A percentile compares a stretch with the other conserved stretches of the same genome.
These are phyloP conservation scores for Populus hybrid DNA, from an alignment of 441 rosid species.

Conservation along the genomic window DNA sequence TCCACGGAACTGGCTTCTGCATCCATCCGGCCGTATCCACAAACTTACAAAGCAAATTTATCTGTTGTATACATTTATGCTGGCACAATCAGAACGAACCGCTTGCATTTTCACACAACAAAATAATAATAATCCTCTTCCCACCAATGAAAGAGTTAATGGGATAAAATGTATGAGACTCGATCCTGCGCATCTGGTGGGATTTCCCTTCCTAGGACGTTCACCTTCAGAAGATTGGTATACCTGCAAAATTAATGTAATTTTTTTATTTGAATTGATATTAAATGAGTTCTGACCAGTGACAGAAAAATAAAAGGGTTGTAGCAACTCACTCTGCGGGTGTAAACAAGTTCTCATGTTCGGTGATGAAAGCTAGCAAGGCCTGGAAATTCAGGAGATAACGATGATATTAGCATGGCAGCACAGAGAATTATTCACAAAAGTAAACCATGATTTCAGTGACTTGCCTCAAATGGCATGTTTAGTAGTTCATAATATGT, in stretches of 20 bases:
- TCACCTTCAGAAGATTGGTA: conserved; percentile 57
- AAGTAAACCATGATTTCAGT: not conserved
- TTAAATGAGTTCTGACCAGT: not conserved
- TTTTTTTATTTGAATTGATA: not conserved
- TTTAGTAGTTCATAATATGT: conserved; percentile 86
- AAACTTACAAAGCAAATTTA: not conserved
- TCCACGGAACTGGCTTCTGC: conserved; percentile 14
- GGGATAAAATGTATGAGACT: conserved; percentile 55
- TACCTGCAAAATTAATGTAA: conserved; percentile 39
- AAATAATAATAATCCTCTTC: not conserved
- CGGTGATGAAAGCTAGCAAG: conserved; percentile 80
- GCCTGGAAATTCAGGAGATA: conserved; percentile 50
- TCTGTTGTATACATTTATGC: conserved; percentile 19
- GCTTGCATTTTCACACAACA: not conserved
- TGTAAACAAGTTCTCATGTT: conserved; percentile 69
- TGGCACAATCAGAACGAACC: not conserved
- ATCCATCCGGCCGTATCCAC: not conserved
- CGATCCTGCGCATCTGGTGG: conserved; percentile 68
- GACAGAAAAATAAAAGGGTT: not conserved
- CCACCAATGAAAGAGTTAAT: conserved; percentile 23
- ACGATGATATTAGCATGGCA: conserved; percentile 8
- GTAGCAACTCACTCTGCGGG: conserved; percentile 59
- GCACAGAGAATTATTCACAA: not conserved
- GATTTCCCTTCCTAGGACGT: conserved; percentile 82
- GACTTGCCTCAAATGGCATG: conserved; percentile 94